phyloP scores from a whole-genome alignment of 2,329 filamentous ascomycete species.

The Pseudogymnoascus sp. region DNA sequence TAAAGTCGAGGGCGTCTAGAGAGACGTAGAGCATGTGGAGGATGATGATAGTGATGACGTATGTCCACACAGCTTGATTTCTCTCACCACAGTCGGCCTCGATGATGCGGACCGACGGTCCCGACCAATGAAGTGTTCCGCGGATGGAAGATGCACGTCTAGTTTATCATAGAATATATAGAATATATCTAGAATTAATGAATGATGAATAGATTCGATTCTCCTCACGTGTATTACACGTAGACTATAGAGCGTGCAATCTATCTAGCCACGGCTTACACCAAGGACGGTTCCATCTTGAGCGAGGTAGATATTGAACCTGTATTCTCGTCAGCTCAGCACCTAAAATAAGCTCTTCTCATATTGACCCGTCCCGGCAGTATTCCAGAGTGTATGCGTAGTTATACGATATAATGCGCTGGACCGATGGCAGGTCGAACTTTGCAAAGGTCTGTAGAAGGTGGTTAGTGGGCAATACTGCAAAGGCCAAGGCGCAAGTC shows the following conservation, averaged over 20 bases:
- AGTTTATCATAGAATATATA: background rate
- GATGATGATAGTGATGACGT: conserved; percentile 1
- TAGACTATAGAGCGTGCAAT: background rate
- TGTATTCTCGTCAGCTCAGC: background rate
- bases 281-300: background rate
- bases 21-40: background rate
- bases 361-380: background rate
- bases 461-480: background rate
- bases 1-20: background rate
- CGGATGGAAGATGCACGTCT: background rate
- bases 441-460: background rate
- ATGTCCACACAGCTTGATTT: background rate
- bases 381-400: background rate
- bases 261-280: background rate
- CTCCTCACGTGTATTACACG: background rate
- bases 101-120: background rate
- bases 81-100: background rate
- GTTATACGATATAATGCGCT: background rate
- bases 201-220: background rate
- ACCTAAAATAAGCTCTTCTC: background rate
- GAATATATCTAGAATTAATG: background rate
- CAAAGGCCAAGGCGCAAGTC: background rate
- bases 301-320: background rate
- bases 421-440: background rate
- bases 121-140: background rate